Percentiles rank a stretch among this genome's conserved stretches.
Conservation (phyloP, 441 rosid genomes). For the Erodium texanum region DNA sequence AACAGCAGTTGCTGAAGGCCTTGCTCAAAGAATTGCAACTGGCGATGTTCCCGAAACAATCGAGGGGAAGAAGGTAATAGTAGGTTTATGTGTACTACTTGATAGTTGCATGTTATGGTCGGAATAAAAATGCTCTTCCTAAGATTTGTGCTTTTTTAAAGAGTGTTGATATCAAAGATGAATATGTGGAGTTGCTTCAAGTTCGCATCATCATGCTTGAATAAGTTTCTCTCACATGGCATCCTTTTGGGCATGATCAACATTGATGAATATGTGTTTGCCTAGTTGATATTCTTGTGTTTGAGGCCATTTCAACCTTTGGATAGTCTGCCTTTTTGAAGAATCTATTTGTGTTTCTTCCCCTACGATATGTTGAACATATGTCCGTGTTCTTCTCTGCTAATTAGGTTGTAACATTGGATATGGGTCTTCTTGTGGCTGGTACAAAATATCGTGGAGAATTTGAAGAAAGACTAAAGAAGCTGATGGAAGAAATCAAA, state of each 20-base stretch:
- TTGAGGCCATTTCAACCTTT: background rate
- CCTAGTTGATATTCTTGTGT: background rate
- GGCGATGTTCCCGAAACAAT: constrained; percentile 88
- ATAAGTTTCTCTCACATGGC: background rate
- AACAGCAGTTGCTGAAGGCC: constrained; percentile 98
- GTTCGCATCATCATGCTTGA: background rate
- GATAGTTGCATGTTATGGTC: background rate
- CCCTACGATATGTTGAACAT: background rate
- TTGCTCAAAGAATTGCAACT: constrained; percentile 77
- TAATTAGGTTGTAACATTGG: constrained; percentile 73
- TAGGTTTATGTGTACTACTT: background rate
- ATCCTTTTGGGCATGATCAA: background rate
- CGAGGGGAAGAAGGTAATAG: constrained; percentile 66
- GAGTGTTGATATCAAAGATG: background rate
- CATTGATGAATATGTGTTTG: background rate
- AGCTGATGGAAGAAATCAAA: constrained; percentile 81
- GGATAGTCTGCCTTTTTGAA: background rate
- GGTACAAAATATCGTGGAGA: constrained; percentile 98
- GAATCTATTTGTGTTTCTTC: background rate
- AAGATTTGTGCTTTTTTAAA: no score
- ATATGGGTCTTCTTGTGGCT: constrained; percentile 95
- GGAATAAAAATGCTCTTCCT: background rate
- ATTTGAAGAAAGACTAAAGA: constrained; percentile 86
- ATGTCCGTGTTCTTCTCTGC: constrained; percentile 8
- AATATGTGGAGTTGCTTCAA: no score